Evolutionary conservation across 2,329 filamentous ascomycete genomes (phyloP).

Genomic region (Ceratocystis alfenasii): DNA sequence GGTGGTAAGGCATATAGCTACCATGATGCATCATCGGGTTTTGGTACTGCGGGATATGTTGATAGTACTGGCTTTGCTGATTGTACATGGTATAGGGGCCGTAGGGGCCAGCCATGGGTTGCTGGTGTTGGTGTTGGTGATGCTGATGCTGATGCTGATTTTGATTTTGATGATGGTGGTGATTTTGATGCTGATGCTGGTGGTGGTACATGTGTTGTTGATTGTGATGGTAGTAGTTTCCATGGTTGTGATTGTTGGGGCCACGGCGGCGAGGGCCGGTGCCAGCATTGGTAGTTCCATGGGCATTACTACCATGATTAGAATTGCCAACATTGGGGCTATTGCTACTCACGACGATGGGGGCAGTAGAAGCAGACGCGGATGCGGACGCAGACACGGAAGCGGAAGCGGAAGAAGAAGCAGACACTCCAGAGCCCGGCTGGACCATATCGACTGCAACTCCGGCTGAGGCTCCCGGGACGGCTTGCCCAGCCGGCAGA

Average conservation of each 20-base stretch:
- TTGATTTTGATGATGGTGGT: slow-evolving; percentile 24
- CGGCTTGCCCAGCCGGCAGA: slow-evolving; percentile 64
- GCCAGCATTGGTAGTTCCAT: slow-evolving; percentile 29
- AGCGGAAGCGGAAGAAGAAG: no score
- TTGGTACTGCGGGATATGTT: slow-evolving; percentile 29
- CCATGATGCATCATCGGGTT: slow-evolving; percentile 33
- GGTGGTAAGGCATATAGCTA: slow-evolving; percentile 39
- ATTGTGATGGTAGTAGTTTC: slow-evolving; percentile 6
- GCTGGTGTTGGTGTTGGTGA: slow-evolving; percentile 26
- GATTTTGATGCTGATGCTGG: slow-evolving; percentile 26
- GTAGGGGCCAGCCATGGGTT: slow-evolving; percentile 11
- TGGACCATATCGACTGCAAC: slow-evolving; percentile 22
- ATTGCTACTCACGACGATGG: slow-evolving; percentile 17
- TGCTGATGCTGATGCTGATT: slow-evolving; percentile 31
- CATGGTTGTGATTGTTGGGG: slow-evolving; percentile 10
- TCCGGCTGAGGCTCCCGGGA: slow-evolving; percentile 34
- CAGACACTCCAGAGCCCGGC: slow-evolving; percentile 23
- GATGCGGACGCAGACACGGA: not conserved
- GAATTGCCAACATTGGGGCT: slow-evolving; percentile 6
- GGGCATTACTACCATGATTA: slow-evolving; percentile 28
- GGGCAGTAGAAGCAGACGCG: not conserved
- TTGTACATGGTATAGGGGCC: slow-evolving; percentile 14
- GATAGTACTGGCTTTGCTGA: slow-evolving; percentile 29
- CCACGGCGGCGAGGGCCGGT: slow-evolving; percentile 30
- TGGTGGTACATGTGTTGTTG: slow-evolving; percentile 27